Evolutionary conservation across 2,329 filamentous ascomycete genomes (phyloP), one percentile per base, ranked within the genome.

Genomic region (Fusarium veterinarium): DNA sequence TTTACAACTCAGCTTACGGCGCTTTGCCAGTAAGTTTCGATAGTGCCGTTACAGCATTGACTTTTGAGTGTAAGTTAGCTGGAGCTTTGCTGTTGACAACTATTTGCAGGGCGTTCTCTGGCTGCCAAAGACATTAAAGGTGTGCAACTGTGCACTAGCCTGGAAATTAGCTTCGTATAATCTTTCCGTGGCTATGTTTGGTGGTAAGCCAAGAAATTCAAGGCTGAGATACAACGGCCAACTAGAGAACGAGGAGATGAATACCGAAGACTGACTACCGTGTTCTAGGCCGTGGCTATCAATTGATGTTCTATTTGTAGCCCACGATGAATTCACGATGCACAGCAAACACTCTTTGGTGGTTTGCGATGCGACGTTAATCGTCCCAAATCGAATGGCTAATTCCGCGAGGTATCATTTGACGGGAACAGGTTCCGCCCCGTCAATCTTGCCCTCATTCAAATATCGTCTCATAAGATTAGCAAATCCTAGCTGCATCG

Each of bases 181-280:
- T 49, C 35, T 45, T 19, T 33, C 37, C 28, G 25, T 48, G 58
- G 51, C 66, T 69, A 41, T 35, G 52, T 37, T 49, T 52, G 13
- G 40, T 52, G 45, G 41, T 41, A 38, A 52, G 44, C 66, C 42
- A 69, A 64, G 51, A 69, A 28, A 45, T 41, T 51, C 66, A 64
- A 57, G 64, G 58, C 45, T 69, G 64, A 69, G 51, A 33, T 35
- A n/a, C 16, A 48, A 35, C 58, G 45, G 45, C 65, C 58, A 69
- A 64, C 58, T 41, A 52, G n/a, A 69, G 30, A 56, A 16, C 14
- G 44, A 58, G 65, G 14, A 53, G 25, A 69, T 64, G 49, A 48
- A 48, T 23, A 58, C 35, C n/a, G 9, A 30, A 40, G 38, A 51
- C 41, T 20, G 20, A 44, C 65, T 49, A 42, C 30, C 8, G 25